Percentiles rank a stretch among this genome's conserved stretches.
These are phyloP conservation scores for Aquilaria yunnanensis DNA, from an alignment of 345 rosid species.

Conservation along the genomic window DNA sequence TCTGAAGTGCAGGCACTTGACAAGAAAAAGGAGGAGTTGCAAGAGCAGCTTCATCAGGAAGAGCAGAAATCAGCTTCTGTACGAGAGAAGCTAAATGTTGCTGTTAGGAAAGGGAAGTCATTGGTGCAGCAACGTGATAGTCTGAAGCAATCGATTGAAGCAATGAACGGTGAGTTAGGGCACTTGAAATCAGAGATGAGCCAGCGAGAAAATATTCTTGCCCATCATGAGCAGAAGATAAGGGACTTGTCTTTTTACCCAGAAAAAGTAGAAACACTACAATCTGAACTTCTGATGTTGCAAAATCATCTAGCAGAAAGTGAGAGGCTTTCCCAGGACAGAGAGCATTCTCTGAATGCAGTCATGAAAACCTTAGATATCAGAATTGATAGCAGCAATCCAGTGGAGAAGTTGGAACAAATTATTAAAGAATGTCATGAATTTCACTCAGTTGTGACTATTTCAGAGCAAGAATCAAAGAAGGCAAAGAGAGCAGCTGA, in stretches of 20 bases:
- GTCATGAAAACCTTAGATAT: slow-evolving; percentile 44
- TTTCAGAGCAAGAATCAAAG: slow-evolving; percentile 61
- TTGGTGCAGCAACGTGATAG: slow-evolving; percentile 85
- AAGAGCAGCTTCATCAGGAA: slow-evolving; percentile 61
- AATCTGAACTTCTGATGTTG: slow-evolving; percentile 55
- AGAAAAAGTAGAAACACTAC: slow-evolving; percentile 44
- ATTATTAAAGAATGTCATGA: slow-evolving; percentile 43
- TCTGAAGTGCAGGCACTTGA: slow-evolving; percentile 54
- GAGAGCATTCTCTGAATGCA: slow-evolving; percentile 39
- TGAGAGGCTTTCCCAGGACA: slow-evolving; percentile 53
- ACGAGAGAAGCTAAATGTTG: slow-evolving; percentile 86
- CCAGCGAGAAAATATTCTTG: slow-evolving; percentile 40
- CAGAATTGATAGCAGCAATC: slow-evolving; percentile 43
- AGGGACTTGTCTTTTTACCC: slow-evolving; percentile 46
- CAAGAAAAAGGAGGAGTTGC: slow-evolving; percentile 54
- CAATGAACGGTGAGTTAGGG: slow-evolving; percentile 53
- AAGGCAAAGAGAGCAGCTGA: slow-evolving; percentile 91
- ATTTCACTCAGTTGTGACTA: slow-evolving; percentile 47
- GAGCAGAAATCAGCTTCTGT: slow-evolving; percentile 76
- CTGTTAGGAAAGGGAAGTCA: slow-evolving; percentile 93
- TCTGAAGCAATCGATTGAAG: slow-evolving; percentile 72
- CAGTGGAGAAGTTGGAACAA: slow-evolving; percentile 55
- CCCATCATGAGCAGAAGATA: slow-evolving; percentile 51
- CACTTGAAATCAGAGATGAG: slow-evolving; percentile 59
- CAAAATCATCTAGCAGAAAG: slow-evolving; percentile 55